Base-by-base conservation (phyloP, 1,284 basidiomycete genomes). In the Peniophora sp. region DNA sequence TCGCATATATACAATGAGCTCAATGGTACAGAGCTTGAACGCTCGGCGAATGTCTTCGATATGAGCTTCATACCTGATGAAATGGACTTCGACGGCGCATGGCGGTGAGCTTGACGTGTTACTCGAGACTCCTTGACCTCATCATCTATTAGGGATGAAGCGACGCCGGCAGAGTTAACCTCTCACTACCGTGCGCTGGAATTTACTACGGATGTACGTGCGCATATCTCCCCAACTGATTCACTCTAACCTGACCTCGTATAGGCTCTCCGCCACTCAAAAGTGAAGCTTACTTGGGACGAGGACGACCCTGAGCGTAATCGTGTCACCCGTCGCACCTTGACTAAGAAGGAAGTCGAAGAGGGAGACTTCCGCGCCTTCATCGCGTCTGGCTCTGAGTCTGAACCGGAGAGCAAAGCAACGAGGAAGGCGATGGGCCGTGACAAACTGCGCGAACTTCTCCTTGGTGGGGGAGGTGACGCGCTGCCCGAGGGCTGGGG, bases 251-350 rank as follows among this genome's bases (percentile, higher is more conserved):
- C 34, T n/a, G 34, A 9, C 41, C 15, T 24, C 35, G 22, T 42
- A 2, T 57, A 96, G 91, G 95, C 95, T 6, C 79, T 99, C n/a
- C 87, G 97, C 8, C 95, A 99, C 66, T 99, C 97, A 12, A 95
- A 93, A 71, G 96, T 99, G 58, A 96, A 92, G 62, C 76, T 99
- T 23, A 98, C 96, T 9, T 99, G 97, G 97, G 97, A 99, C 62
- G 92, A 95, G 56, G 97, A 99, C 66, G 96, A 99, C 61, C 86
- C 92, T 2, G 89, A 96, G 63, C 86, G 97, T 17, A 78, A 75
- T 54, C 83, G 85, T 52, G 61, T 97, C 45, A 92, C 92, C 10
- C 82, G 94, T 48, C 81, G 92, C 41, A 70, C 76, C 12, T 72
- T 97, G 48, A 83, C 88, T 0, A 79, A 81, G 50, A 84, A 88